Evolutionary conservation across 139 green algal genomes (phyloP), one percentile per base, ranked within the genome.

Genomic region (Auxenochlorella protothecoides): DNA sequence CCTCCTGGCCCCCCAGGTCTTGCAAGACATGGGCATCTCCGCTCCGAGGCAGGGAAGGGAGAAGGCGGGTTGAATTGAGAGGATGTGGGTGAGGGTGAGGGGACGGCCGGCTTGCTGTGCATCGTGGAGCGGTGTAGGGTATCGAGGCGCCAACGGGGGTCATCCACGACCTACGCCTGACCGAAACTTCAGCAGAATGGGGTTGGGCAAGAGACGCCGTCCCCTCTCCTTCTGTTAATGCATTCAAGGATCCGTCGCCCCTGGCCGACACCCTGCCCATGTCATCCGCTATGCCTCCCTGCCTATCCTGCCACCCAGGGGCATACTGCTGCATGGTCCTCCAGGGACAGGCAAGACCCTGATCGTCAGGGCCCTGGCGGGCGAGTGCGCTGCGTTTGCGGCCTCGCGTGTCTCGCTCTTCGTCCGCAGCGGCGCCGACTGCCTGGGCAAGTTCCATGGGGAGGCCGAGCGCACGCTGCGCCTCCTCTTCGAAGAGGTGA

Each of bases 391-490:
- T 13, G 69, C 63, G 16, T 11, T 66, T 27, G 74, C 75, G 2
- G 75, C 83, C 3, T 66, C 68, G 44, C 83, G 83, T 3, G 87
- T 97, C 15, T 83, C 89, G 0, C 85, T 96, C 60, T 97, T 95
- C 78, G 79, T 85, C 0, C 78, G 90, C 62, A 93, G 92, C 65
- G 87, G 91, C 2, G 89, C 91, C 11, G 92, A 97, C 77, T 94
- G 89, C 80, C 82, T 97, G 60, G 87, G 91, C 65, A 96, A 96
- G 79, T 96, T 92, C 65, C 78, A 78, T 12, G 92, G 92, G 3
- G 92, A 97, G 57, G 88, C 90, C 14, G 92, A 97, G 82, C 77
- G 87, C 14, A 89, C 88, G 54, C 85, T 97, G 73, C 72, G 92
- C 60, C 79, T 92, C 74, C 83, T 95, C 51, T 95, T 95, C 76